Evolutionary conservation across 2,329 filamentous ascomycete species (phyloP), one percentile per base, ranked within the genome.

Genomic region (Fusarium oxysporum): DNA sequence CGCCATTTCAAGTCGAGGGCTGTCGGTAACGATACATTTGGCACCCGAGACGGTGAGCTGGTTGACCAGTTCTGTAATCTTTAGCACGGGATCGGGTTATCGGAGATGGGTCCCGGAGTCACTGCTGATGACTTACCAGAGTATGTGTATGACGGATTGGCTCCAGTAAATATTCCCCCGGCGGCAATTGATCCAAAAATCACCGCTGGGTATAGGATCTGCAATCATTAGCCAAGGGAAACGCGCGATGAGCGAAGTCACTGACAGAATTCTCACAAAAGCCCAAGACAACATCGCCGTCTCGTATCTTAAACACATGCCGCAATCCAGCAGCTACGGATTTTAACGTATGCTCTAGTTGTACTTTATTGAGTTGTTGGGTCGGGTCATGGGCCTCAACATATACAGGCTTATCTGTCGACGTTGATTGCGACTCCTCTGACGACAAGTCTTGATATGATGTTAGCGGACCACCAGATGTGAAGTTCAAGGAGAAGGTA

Each of bases 1-100:
- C 0, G 40, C 53, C 28, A 35, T 67, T 8, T 59, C 25, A 12
- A 67, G 60, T 5, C 64, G 59, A 5, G 25, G 14, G 8, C 14
- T 19, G 6, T 67, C 64, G 10, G 60, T 67, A 19, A 67, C 53
- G 4, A 67, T 64, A 19, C 64, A 67, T 53, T 47, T 67, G 13
- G 64, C 64, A 0, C 59, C 44, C 1, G 64, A 64, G 0, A 58
- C 28, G 2, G 5, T 58, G 21, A 67, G 64, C 10, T 67, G 64
- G 17, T 67, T 54, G 9, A 38, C 41, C 6, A 68, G n/a, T 38
- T 68, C 65, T 65, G 23, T 6, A 6, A 21, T 16, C 11, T 0
- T 58, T 14, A 41, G 38, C 28, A 28, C 8, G 7, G 28, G 28
- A 28, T 28, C 8, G 28, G 28, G 28, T 28, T 28, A 28, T 8